Evolutionary conservation across 192 early-diverging fungal species (phyloP), one percentile per base, ranked within the genome.

Genomic region (Coemansia sp.): DNA sequence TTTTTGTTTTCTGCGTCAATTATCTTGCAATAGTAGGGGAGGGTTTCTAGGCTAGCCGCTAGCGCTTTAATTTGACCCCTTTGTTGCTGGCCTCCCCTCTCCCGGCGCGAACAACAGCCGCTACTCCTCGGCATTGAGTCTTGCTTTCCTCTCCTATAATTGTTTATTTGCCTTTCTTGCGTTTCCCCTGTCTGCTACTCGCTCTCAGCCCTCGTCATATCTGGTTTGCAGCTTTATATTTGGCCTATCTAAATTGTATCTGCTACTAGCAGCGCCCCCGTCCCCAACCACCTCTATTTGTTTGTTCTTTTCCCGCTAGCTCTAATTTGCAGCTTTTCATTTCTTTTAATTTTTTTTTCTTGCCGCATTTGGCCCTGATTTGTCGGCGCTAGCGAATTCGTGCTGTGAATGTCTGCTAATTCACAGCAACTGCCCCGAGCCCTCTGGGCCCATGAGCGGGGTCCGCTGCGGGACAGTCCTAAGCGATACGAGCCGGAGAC

Each of bases 361-460:
- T n/a, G 14, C 41, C 17, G 15, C 51, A 54, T 54, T 54, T 54
- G 27, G 27, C 14, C 27, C 10, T 25, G 51, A 54, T 54, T 54
- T 32, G 51, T 27, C 27, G 51, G n/a, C 51, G 29, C 29, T 54
- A 31, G 10, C 51, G 15, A 54, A 54, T 7, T 31, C 51, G 51
- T 53, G 59, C 42, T 19, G 63, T 76, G 38, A 72, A 82, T 82
- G 79, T 59, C 67, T 22, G 49, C 66, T 41, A 70, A 72, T 69
- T 69, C 69, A 56, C 79, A 82, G 59, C 78, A 74, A 59, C 66
- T 60, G 59, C 57, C 65, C 38, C 54, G 31, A 24, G 61, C 63
- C 22, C 59, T 20, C 53, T 82, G 79, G 79, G 60, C 69, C 36
- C 53, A 63, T 24, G 79, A 76, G 65, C 70, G 59, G 22, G 73